phyloP scores from a whole-genome alignment of 179 eudicot species.

The Silene vulgaris region DNA sequence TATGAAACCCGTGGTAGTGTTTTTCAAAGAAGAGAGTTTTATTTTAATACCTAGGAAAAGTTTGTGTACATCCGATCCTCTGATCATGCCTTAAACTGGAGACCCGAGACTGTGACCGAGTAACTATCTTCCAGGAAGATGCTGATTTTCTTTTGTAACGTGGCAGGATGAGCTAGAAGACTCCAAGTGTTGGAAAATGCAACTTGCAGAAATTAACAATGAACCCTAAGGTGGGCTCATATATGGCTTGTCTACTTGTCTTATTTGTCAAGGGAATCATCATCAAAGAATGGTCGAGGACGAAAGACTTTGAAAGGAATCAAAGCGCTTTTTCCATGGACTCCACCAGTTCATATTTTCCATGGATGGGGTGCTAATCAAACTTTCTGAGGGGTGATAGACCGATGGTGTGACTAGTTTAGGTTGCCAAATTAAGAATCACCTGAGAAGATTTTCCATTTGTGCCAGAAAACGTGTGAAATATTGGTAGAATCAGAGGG shows the following conservation, averaged over 20 bases:
- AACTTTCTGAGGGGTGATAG: not conserved
- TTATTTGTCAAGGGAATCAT: not conserved
- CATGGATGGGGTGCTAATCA: not conserved
- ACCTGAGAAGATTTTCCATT: not conserved
- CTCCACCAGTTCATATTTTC: not conserved
- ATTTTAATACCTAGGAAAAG: too few species aligned
- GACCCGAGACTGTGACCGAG: not conserved
- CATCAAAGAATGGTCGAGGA: not conserved
- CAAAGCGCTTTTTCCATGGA: not conserved
- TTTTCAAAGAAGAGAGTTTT: too few species aligned
- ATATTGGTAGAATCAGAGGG: not conserved
- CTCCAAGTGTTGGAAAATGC: constrained; percentile 68
- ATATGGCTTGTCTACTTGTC: constrained; percentile 8
- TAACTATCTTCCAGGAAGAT: not conserved
- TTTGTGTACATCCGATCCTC: too few species aligned
- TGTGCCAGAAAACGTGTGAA: not conserved
- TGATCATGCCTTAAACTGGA: not conserved
- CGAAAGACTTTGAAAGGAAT: not conserved
- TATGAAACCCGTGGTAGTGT: too few species aligned
- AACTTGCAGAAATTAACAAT: constrained; percentile 41
- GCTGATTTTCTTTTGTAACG: constrained; percentile 18
- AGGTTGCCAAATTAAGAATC: not conserved
- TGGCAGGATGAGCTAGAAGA: constrained; percentile 52
- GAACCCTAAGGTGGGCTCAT: constrained; percentile 17
- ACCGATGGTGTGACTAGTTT: constrained; percentile 1